Base-by-base conservation (phyloP, 257 asterid genomes). In the Anisodus acutangulus region DNA sequence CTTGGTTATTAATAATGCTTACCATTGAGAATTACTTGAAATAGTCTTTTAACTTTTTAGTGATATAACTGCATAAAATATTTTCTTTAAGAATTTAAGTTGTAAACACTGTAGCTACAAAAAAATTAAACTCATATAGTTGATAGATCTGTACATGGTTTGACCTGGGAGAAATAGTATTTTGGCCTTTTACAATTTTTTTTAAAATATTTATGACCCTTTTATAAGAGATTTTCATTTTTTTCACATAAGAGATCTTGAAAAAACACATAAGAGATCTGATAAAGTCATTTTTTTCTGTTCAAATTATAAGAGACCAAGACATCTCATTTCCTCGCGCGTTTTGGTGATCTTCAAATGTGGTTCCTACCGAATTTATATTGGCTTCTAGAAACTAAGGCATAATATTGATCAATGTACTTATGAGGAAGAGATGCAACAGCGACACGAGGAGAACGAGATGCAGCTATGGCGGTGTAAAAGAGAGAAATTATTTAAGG, bases 361-460 rank as follows among this genome's bases (percentile, higher is more conserved):
- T 49, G 54, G 54, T 49, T 54, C 59, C 12, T 13, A 3, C 59
- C 12, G 8, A 55, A 13, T 55, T 5, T 55, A 13, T 55, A 7
- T 15, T 55, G 62, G 62, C n/a, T 55, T 55, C 15, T 11, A 12
- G 17, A 54, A 11, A 54, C 4, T 11, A 11, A 3, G 16, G 15
- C 58, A 11, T 54, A 13, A 54, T 11, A 54, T 54, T 54, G 59
- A 54, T 54, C 10, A 54, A 54, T 49, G 54, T 8, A 49, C 9
- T 31, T 31, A 8, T 49, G 54, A 86, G 88, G 89, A 83, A 53
- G 91, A 83, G 84, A 80, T 80, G 37, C 60, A 85, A 68, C 82
- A 58, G 71, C 84, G 79, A 85, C 84, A 57, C 81, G 85, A 43
- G 80, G 89, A 82, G 78, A 87, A 86, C 39, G 71, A 88, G 70